Evolutionary conservation across 2,329 filamentous ascomycete species (phyloP).

Genomic region (Lecanicillium sp.): DNA sequence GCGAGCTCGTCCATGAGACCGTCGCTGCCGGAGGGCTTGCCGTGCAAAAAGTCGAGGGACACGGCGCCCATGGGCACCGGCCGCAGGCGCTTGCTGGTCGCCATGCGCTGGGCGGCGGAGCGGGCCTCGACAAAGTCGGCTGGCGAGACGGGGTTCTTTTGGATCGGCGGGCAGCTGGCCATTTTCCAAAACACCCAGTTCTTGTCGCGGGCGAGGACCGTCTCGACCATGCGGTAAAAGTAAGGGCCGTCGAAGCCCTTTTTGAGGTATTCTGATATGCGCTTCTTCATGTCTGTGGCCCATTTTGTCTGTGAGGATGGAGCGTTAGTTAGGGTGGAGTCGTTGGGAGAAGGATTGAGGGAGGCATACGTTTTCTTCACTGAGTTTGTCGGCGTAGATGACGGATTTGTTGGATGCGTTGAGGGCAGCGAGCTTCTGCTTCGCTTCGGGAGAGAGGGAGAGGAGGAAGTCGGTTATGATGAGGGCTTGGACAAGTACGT

Average conservation of each 20-base stretch:
- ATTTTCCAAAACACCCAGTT: conserved; percentile 99
- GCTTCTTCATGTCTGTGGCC: conserved; percentile 68
- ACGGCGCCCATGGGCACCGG: conserved; percentile 63
- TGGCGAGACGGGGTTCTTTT: conserved; percentile 62
- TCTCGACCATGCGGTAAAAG: conserved; percentile 95
- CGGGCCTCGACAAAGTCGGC: conserved; percentile 64
- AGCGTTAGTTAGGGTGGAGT: conserved; percentile 8
- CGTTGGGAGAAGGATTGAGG: conserved; percentile 25
- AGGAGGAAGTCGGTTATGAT: conserved; percentile 93
- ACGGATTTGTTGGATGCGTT: conserved; percentile 75
- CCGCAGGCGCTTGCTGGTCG: conserved; percentile 64
- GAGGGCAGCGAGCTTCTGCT: conserved; percentile 65
- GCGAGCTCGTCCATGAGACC: conserved; percentile 59
- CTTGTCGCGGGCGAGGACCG: conserved; percentile 89
- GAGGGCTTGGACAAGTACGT: conserved; percentile 89
- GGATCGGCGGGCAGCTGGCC: conserved; percentile 83
- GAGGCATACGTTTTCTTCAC: conserved; percentile 70
- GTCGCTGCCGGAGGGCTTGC: conserved; percentile 42
- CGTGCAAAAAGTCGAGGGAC: conserved; percentile 70
- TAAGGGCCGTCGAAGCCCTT: conserved; percentile 78
- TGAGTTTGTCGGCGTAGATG: conserved; percentile 69
- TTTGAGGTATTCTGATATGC: conserved; percentile 77
- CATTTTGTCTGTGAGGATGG: conserved; percentile 58
- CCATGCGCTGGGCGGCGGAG: conserved; percentile 54
- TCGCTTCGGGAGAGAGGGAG: conserved; percentile 76